Evolutionary conservation across 371 early-diverging fungal genomes (phyloP).

Genomic region (Mucor indicus): DNA sequence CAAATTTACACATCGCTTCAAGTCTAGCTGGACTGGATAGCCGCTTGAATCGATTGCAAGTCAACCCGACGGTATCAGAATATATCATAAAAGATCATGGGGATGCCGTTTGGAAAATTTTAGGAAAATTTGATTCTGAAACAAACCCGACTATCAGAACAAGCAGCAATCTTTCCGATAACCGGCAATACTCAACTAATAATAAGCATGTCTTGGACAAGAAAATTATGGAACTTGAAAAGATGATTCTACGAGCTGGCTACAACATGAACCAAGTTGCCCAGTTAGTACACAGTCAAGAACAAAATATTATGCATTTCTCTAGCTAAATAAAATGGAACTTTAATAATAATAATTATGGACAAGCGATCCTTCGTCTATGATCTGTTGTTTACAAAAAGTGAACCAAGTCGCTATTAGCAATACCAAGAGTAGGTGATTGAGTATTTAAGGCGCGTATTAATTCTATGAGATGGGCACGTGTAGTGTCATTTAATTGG

Average conservation of each 20-base stretch:
- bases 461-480: constrained; percentile 56
- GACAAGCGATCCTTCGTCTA: too few relatives aligned
- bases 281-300: constrained; percentile 27
- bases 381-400: constrained; percentile 25
- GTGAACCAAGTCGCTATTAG: constrained; percentile 19
- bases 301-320: too few relatives aligned
- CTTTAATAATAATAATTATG: too few relatives aligned
- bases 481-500: constrained; percentile 54
- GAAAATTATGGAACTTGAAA: constrained; percentile 34
- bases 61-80: too few relatives aligned
- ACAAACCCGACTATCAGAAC: too few relatives aligned
- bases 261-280: constrained; percentile 37
- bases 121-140: too few relatives aligned
- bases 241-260: constrained; percentile 37
- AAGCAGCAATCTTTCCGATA: neutral
- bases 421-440: constrained; percentile 22
- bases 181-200: constrained; percentile 14
- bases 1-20: constrained; percentile 35
- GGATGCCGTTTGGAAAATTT: neutral
- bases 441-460: constrained; percentile 50
- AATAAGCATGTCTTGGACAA: constrained; percentile 27
- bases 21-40: constrained; percentile 40
- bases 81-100: too few relatives aligned
- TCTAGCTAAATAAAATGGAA: too few relatives aligned
- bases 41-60: constrained; percentile 19